Base-by-base conservation (phyloP, 1,284 basidiomycete genomes). In the Ganoderma multipileum region DNA sequence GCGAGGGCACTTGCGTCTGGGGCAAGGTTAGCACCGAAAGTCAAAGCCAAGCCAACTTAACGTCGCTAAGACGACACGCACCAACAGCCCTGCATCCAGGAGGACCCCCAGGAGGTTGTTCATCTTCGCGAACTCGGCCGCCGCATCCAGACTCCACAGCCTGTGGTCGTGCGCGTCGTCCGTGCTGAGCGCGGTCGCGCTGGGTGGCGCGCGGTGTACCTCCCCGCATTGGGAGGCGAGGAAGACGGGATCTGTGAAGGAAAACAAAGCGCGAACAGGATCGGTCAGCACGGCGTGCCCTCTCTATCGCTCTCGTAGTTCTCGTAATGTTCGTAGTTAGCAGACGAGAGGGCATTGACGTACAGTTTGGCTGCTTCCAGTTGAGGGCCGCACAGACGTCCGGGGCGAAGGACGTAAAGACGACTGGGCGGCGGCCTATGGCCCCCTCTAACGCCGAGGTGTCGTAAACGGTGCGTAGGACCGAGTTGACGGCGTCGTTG, bases 341-440 rank as follows among this genome's bases (percentile, higher is more conserved):
- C 44, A 60, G 69, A 47, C 38, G 30, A 38, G 44, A 38, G 54
- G 68, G 70, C 50, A 67, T 60, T 62, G 57, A 80, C 87, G 79
- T 81, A 93, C 95, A 98, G 80, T 99, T 99, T 20, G 98, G 98
- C 81, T 99, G 98, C 82, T 99, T 99, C 97, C 98, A 99, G 80
- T 99, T 99, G 66, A 99, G 81, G 20, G 93, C 91, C 3, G 93
- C 90, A 79, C 95, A 97, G 3, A 95, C 88, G 74, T 94, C 92
- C 14, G 96, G 94, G 69, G 91, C 92, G 79, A 94, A 98, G 16
- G 95, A 96, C 60, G 91, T 92, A 78, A 98, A 95, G 16, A 95
- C 89, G 67, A 98, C 89, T 75, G 91, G 91, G 64, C 95, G 85
- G 71, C 89, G 87, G 61, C 82, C 81, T 67, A 83, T 79, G n/a